phyloP scores from a whole-genome alignment of 1,139 yeast species.

The Sugiyamaella neomexicana region DNA sequence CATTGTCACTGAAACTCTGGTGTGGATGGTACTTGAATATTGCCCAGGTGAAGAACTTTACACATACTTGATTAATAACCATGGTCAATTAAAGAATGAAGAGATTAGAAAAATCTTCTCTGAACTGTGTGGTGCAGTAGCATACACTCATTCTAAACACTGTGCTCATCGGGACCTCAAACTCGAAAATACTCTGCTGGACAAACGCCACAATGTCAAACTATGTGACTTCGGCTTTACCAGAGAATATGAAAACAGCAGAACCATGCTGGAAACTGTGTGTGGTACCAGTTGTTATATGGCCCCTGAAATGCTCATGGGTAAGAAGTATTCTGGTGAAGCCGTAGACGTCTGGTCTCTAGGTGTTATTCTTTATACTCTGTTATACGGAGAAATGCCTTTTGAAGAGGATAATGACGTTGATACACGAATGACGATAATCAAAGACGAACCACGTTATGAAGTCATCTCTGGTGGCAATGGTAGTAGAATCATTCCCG shows the following conservation, averaged over 20 bases:
- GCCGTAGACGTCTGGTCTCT: slow-evolving; percentile 87
- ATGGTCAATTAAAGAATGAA: slow-evolving; percentile 48
- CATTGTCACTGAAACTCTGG: slow-evolving; percentile 71
- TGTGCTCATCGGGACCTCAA: slow-evolving; percentile 90
- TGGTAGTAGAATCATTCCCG: slow-evolving; percentile 44
- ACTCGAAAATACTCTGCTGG: slow-evolving; percentile 78
- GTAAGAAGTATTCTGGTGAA: slow-evolving; percentile 69
- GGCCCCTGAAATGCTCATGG: slow-evolving; percentile 87
- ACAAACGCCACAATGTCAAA: slow-evolving; percentile 67
- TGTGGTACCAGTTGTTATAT: slow-evolving; percentile 96
- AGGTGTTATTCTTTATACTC: slow-evolving; percentile 89
- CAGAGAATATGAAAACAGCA: slow-evolving; percentile 54
- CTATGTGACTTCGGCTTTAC: slow-evolving; percentile 94
- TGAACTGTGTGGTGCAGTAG: slow-evolving; percentile 80
- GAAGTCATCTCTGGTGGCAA: slow-evolving; percentile 25
- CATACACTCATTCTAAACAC: slow-evolving; percentile 77
- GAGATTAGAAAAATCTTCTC: slow-evolving; percentile 65
- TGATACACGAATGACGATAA: slow-evolving; percentile 59
- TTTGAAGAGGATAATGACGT: slow-evolving; percentile 79
- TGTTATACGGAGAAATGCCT: slow-evolving; percentile 87
- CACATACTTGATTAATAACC: slow-evolving; percentile 58
- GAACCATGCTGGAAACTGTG: slow-evolving; percentile 66
- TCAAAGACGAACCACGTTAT: slow-evolving; percentile 64
- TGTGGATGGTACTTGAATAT: slow-evolving; percentile 89
- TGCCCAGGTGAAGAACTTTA: slow-evolving; percentile 80